Conservation (phyloP, 805 yeast species). For the Ogataea degrootiae region DNA sequence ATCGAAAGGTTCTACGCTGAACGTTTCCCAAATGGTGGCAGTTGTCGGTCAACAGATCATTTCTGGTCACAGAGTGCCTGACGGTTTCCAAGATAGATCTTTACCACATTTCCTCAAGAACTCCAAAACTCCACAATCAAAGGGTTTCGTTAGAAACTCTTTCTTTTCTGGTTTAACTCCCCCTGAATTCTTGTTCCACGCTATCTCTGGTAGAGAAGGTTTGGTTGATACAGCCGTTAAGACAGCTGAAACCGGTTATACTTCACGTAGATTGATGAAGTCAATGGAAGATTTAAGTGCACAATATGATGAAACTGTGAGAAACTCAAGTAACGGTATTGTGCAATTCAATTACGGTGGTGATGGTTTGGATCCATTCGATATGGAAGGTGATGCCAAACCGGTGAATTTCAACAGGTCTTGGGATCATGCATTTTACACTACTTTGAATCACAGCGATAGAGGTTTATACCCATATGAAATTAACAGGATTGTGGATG, state of each 20-base stretch:
- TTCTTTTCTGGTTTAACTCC: conserved; percentile 92
- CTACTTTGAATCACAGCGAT: conserved; percentile 57
- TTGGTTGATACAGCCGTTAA: conserved; percentile 98
- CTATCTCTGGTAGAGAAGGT: conserved; percentile 99
- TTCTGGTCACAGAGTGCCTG: conserved; percentile 98
- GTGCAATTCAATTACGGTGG: conserved; percentile 99
- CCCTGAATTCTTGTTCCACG: conserved; percentile 96
- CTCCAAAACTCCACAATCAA: conserved; percentile 95
- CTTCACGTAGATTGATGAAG: conserved; percentile 97
- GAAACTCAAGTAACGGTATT: conserved; percentile 93
- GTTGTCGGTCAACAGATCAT: conserved; percentile 99
- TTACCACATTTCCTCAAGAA: conserved; percentile 94
- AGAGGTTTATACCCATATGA: conserved; percentile 66
- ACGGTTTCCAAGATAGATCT: conserved; percentile 99
- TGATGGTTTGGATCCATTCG: conserved; percentile 95
- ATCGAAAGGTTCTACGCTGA: conserved; percentile 95
- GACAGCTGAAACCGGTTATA: conserved; percentile 98
- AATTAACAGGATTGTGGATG: conserved; percentile 50
- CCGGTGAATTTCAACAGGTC: conserved; percentile 93
- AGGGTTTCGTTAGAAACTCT: conserved; percentile 96
- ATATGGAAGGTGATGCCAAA: conserved; percentile 98
- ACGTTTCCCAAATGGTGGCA: conserved; percentile 99
- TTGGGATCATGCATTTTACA: conserved; percentile 86
- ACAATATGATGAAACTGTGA: conserved; percentile 88
- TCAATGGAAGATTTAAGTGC: conserved; percentile 94